These are phyloP conservation scores for Sutorius eximius DNA, from an alignment of 1,284 basidiomycete species.

Conservation along the genomic window DNA sequence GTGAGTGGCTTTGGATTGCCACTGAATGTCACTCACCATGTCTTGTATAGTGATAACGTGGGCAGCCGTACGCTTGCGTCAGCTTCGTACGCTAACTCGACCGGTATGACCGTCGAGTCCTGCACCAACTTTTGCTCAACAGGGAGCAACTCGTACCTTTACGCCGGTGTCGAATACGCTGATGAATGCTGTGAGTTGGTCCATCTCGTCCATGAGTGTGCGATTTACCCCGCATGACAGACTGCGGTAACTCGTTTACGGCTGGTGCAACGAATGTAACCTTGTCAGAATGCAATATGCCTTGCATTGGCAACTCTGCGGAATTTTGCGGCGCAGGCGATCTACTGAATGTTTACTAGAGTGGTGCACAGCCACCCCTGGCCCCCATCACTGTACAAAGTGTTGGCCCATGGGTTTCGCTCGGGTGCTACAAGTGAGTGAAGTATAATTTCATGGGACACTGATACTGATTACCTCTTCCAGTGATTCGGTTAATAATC, in stretches of 20 bases:
- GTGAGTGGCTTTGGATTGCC: slow-evolving; percentile 39
- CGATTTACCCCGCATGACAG: slow-evolving; percentile 34
- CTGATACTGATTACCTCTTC: not conserved
- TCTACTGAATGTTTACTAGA: slow-evolving; percentile 64
- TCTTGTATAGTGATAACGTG: slow-evolving; percentile 47
- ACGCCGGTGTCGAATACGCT: slow-evolving; percentile 60
- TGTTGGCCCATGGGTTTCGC: slow-evolving; percentile 13
- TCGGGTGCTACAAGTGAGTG: slow-evolving; percentile 20
- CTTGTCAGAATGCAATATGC: slow-evolving; percentile 56
- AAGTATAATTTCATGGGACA: not conserved
- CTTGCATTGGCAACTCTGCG: slow-evolving; percentile 57
- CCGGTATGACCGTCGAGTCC: slow-evolving; percentile 61
- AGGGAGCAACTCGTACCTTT: slow-evolving; percentile 47
- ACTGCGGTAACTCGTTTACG: slow-evolving; percentile 62
- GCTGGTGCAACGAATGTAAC: slow-evolving; percentile 48
- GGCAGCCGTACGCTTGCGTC: slow-evolving; percentile 51
- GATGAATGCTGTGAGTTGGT: slow-evolving; percentile 58
- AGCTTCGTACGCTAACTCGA: slow-evolving; percentile 44
- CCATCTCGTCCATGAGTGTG: not conserved
- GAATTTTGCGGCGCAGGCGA: slow-evolving; percentile 63
- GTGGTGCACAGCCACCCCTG: slow-evolving; percentile 53
- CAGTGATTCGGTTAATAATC: slow-evolving; percentile 45
- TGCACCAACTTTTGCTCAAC: slow-evolving; percentile 61
- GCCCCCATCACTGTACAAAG: slow-evolving; percentile 16
- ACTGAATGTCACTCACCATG: not conserved